Conservation (phyloP, 1,284 basidiomycete species). For the Schizophyllum amplum region DNA sequence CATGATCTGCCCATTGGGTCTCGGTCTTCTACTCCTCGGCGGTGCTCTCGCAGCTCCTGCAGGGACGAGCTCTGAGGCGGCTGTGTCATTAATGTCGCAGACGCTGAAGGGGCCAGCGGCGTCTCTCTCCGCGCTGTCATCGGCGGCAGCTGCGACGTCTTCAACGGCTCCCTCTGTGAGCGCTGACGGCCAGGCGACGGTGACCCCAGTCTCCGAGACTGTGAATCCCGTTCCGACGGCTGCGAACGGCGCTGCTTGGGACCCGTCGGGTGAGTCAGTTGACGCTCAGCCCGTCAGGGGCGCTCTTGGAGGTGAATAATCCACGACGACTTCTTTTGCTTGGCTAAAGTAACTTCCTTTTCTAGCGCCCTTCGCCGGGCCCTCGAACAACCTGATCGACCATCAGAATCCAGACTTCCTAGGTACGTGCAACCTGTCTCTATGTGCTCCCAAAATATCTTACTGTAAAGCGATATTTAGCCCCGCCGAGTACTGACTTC, state of each 20-base stretch:
- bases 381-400: conserved; percentile 38
- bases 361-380: conserved; percentile 33
- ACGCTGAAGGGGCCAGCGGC: too few species aligned
- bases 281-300: not conserved
- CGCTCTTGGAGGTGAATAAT: not conserved
- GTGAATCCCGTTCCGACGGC: not conserved
- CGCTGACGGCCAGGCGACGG: not conserved
- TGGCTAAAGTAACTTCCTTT: not conserved
- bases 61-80: not conserved
- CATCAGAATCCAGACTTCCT: conserved; percentile 40
- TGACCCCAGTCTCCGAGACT: not conserved
- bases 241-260: conserved; percentile 10
- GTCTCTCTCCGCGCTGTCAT: not conserved
- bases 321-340: not conserved
- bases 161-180: not conserved
- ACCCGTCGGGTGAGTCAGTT: not conserved
- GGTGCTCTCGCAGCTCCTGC: not conserved
- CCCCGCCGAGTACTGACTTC: conserved; percentile 46
- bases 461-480: conserved; percentile 4
- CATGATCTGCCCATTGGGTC: not conserved
- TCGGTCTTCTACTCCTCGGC: not conserved
- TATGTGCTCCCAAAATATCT: not conserved
- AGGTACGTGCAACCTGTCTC: not conserved
- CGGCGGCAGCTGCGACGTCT: not conserved
- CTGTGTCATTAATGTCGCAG: not conserved